Conservation (phyloP, 2,329 filamentous ascomycete species). For the Pseudocercospora fuligena region DNA sequence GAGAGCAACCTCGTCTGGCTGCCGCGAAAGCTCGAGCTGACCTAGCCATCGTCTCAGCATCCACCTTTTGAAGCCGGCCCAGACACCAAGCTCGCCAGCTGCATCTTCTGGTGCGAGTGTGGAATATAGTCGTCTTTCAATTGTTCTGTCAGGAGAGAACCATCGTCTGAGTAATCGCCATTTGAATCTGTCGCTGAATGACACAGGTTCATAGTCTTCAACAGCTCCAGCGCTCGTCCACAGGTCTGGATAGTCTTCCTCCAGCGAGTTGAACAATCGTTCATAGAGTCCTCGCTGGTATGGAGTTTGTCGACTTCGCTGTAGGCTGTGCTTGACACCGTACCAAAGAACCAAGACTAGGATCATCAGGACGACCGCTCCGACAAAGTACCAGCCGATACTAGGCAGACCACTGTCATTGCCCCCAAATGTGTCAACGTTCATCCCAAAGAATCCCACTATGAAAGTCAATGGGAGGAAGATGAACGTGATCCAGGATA, state of each 20-base stretch:
- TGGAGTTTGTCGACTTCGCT: conserved; percentile 49
- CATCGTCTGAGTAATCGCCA: conserved; percentile 55
- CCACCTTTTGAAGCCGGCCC: conserved; percentile 46
- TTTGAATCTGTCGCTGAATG: conserved; percentile 47
- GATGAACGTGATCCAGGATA: conserved; percentile 75
- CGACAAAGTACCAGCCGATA: conserved; percentile 58
- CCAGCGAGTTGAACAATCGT: conserved; percentile 54
- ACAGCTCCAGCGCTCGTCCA: conserved; percentile 56
- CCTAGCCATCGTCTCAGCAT: conserved; percentile 49
- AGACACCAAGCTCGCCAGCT: conserved; percentile 47
- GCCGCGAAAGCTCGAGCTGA: conserved; percentile 34
- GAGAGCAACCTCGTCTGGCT: conserved; percentile 17
- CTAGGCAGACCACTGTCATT: conserved; percentile 39
- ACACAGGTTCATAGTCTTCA: conserved; percentile 46
- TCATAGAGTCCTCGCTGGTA: conserved; percentile 58
- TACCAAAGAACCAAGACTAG: conserved; percentile 55
- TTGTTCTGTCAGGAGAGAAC: conserved; percentile 51
- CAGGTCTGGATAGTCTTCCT: conserved; percentile 50
- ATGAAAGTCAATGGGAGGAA: conserved; percentile 64
- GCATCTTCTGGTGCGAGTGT: conserved; percentile 37
- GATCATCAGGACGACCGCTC: conserved; percentile 52
- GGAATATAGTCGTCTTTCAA: conserved; percentile 35
- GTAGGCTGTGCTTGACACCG: conserved; percentile 52
- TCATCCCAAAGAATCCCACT: conserved; percentile 57
- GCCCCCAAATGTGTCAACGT: conserved; percentile 52